Evolutionary conservation across 176 grass and related monocot species (phyloP), one percentile per base, ranked within the genome.

Genomic region (Pontederia crassipes): DNA sequence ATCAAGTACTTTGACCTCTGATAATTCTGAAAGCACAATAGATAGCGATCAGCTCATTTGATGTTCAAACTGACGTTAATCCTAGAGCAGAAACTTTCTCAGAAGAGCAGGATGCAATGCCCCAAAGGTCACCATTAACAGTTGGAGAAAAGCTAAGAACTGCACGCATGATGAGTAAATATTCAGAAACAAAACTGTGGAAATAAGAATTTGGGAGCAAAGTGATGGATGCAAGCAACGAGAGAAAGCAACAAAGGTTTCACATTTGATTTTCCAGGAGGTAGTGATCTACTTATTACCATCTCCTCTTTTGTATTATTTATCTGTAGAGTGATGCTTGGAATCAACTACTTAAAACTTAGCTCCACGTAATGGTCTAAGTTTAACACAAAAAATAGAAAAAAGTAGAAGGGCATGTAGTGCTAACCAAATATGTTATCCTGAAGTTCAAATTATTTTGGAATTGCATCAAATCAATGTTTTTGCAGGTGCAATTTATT

Each of bases 271-370:
- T 66, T 88, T 48, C 87, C 83, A 7, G 76, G 85, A 48, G 79
- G 82, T 26, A 74, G 74, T 40, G 93, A 98, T 79, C 75, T 89
- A 49, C 62, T 92, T 70, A 55, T 83, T 72, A 74, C 92, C 57
- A 64, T 65, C 17, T 75, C 75, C 12, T 98, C 87, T 55, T 92
- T 89, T 64, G 35, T 81, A 12, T 24, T 24, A 24, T 71, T 98
- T 68, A 98, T 93, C 70, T 92, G 78, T 70, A 63, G 50, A 15
- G 54, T 92, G 77, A 98, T 98, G 94, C 75, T 98, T 73, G 79
- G 63, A 1, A 98, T 88, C 28, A 85, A 87, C 1, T 98, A 69
- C 69, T 48, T 98, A 32, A 82, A 92, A 4, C 92, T 24, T 24
- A 24, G 20, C 20, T 24, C 20, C 20, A 24, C 20, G 20, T 24